phyloP scores from a whole-genome alignment of 2,329 filamentous ascomycete genomes.

The Ascochyta pisi region DNA sequence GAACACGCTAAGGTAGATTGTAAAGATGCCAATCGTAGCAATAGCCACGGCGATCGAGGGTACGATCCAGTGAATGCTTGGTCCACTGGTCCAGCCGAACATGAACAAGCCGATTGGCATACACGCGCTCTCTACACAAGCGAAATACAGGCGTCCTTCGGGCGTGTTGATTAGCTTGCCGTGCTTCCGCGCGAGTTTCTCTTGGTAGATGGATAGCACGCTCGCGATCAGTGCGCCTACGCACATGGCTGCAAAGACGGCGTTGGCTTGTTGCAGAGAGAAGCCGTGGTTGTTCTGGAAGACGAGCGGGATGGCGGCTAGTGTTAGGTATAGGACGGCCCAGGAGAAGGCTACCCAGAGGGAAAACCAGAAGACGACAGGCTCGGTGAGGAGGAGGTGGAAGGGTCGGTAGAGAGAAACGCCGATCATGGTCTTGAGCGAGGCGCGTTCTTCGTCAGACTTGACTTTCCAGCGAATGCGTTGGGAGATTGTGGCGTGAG shows the following conservation, averaged over 20 bases:
- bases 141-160: slow-evolving; percentile 82
- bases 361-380: slow-evolving; percentile 84
- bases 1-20: slow-evolving; percentile 79
- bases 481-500: slow-evolving; percentile 45
- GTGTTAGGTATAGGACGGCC: slow-evolving; percentile 86
- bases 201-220: slow-evolving; percentile 73
- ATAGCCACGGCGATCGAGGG: slow-evolving; percentile 74
- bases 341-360: slow-evolving; percentile 90
- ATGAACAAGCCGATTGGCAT: slow-evolving; percentile 83
- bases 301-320: slow-evolving; percentile 79
- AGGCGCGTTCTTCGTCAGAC: slow-evolving; percentile 76
- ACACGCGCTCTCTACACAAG: slow-evolving; percentile 75
- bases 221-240: slow-evolving; percentile 72
- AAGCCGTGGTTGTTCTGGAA: slow-evolving; percentile 74
- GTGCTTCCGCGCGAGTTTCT: slow-evolving; percentile 65
- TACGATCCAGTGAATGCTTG: slow-evolving; percentile 72
- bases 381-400: slow-evolving; percentile 75
- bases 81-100: slow-evolving; percentile 74
- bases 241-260: slow-evolving; percentile 76
- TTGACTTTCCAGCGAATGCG: slow-evolving; percentile 82
- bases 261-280: slow-evolving; percentile 69
- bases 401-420: slow-evolving; percentile 81
- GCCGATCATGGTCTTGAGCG: slow-evolving; percentile 71
- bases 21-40: slow-evolving; percentile 84
- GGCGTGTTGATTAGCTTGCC: slow-evolving; percentile 56